Evolutionary conservation across 2,329 filamentous ascomycete genomes (phyloP).

Genomic region (Acrocalymma vagum): DNA sequence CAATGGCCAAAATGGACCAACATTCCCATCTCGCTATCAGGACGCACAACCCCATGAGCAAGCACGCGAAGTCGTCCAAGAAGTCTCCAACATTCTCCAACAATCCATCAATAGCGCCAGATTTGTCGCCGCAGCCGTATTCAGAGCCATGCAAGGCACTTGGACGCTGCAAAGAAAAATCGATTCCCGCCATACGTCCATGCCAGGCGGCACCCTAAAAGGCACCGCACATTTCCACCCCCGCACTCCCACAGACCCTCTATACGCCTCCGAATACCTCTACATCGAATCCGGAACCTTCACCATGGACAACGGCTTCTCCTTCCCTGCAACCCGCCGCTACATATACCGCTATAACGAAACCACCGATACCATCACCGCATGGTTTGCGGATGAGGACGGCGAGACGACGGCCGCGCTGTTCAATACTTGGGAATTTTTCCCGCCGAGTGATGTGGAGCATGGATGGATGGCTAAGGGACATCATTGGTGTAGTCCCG

Average conservation of each 20-base stretch:
- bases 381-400: conserved; percentile 78
- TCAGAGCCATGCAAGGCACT: conserved; percentile 73
- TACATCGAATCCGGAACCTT: conserved; percentile 74
- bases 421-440: conserved; percentile 77
- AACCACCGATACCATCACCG: conserved; percentile 66
- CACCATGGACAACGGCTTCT: conserved; percentile 62
- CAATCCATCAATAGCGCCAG: conserved; percentile 54
- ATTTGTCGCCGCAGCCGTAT: conserved; percentile 73
- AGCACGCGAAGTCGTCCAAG: conserved; percentile 54
- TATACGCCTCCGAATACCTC: conserved; percentile 66
- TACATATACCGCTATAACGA: conserved; percentile 79
- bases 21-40: conserved; percentile 44
- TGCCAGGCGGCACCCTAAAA: conserved; percentile 70
- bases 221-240: conserved; percentile 73
- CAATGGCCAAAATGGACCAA: conserved; percentile 59
- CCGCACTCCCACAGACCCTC: conserved; percentile 61
- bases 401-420: conserved; percentile 76
- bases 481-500: conserved; percentile 74
- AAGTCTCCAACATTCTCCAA: conserved; percentile 52
- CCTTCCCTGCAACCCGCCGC: conserved; percentile 68
- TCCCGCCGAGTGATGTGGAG: conserved; percentile 37
- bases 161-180: conserved; percentile 72
- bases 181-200: conserved; percentile 61
- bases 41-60: conserved; percentile 44
- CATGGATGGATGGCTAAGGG: conserved; percentile 70